Conservation (phyloP, 306 rosid genomes). For the Amphicarpaea edgeworthii region DNA sequence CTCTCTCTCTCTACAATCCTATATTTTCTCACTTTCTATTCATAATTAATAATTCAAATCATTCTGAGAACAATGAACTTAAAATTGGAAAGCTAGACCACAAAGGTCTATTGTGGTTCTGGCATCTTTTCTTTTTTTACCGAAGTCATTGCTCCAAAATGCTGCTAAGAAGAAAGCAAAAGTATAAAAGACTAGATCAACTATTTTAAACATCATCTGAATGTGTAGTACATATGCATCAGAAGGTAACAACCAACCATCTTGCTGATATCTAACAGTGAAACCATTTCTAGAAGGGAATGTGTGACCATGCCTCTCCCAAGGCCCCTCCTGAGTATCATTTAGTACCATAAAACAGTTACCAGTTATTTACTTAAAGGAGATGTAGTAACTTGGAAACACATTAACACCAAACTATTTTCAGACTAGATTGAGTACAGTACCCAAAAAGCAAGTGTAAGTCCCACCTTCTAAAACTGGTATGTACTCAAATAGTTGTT, state of each 20-base stretch:
- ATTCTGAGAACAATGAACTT: slow-evolving; percentile 10
- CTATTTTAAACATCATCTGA: not conserved
- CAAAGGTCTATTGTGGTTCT: not conserved
- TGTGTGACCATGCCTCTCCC: slow-evolving; percentile 13
- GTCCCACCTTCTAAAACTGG: not conserved
- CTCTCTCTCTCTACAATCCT: not conserved
- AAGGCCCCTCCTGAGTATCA: not conserved
- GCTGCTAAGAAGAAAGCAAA: not conserved
- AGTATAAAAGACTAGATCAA: not conserved
- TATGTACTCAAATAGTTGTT: slow-evolving; percentile 30
- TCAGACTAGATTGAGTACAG: slow-evolving; percentile 9
- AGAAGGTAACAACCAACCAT: slow-evolving; percentile 15
- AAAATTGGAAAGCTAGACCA: slow-evolving; percentile 17
- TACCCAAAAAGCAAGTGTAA: slow-evolving; percentile 13
- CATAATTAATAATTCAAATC: not conserved
- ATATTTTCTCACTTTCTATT: not conserved
- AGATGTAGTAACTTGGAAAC: slow-evolving; percentile 20
- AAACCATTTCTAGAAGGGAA: not conserved
- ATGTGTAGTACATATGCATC: slow-evolving; percentile 2
- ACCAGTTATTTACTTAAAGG: slow-evolving; percentile 34
- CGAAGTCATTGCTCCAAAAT: not conserved
- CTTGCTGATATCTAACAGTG: slow-evolving; percentile 5
- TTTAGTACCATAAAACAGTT: not conserved
- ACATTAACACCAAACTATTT: not conserved
- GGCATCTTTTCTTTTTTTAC: slow-evolving; percentile 4